These are phyloP conservation scores for Cutaneotrichosporon dermatis DNA, from an alignment of 1,284 basidiomycete species.

Conservation along the genomic window DNA sequence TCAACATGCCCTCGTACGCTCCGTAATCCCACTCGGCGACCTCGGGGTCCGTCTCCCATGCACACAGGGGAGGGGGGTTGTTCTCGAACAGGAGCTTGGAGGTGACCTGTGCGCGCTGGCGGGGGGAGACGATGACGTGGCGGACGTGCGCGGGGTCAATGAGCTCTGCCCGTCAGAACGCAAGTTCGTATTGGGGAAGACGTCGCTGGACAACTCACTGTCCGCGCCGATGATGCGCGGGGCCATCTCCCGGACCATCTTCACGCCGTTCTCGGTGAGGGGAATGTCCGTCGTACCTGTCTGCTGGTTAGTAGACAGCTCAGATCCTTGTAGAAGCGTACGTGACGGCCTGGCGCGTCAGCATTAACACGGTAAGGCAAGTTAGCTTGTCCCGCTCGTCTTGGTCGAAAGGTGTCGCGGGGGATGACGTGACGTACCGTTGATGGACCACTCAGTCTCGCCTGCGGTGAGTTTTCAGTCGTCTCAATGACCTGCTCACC, in stretches of 20 bases:
- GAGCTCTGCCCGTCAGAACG: conserved; percentile 57
- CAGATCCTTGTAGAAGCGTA: conserved; percentile 41
- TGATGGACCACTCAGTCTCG: conserved; percentile 91
- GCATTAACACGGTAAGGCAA: neutral
- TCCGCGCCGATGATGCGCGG: conserved; percentile 65
- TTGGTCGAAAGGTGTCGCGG: neutral
- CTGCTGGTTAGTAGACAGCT: conserved; percentile 49
- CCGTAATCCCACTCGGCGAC: conserved; percentile 82
- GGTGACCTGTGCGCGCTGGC: conserved; percentile 74
- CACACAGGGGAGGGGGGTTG: conserved; percentile 30
- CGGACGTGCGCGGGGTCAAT: conserved; percentile 77
- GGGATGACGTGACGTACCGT: conserved; percentile 52
- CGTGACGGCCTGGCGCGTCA: conserved; percentile 60
- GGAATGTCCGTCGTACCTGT: conserved; percentile 85
- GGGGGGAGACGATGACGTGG: conserved; percentile 74
- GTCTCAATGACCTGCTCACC: conserved; percentile 13
- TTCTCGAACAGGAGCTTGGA: conserved; percentile 61
- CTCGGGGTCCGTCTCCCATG: conserved; percentile 39
- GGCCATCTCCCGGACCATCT: conserved; percentile 64
- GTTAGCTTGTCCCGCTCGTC: neutral
- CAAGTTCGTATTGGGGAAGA: too few relatives aligned
- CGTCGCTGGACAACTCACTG: conserved; percentile 60
- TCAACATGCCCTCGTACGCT: conserved; percentile 75
- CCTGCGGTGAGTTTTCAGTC: conserved; percentile 55
- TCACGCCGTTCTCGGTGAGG: conserved; percentile 73